Evolutionary conservation across 192 early-diverging fungal genomes (phyloP), one percentile per base, ranked within the genome.

Genomic region (Jimgerdemannia flammicorona): DNA sequence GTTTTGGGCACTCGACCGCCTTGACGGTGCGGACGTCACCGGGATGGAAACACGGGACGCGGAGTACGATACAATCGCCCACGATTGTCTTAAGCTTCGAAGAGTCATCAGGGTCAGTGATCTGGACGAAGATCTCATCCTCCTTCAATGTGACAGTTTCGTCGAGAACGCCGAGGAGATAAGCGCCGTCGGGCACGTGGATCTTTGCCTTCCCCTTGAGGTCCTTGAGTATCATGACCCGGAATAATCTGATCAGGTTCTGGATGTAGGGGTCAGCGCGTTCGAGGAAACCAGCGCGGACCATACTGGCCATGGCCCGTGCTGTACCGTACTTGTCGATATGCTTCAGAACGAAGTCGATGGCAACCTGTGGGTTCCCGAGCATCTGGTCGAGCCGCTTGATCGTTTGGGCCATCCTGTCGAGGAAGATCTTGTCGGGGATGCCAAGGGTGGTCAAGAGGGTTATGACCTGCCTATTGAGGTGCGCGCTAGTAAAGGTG

Each of bases 391-490:
- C 78, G 8, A 88, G 44, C 4, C 78, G 75, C 42, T 40, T 40
- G 17, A 88, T 66, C 79, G 86, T 84, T 7, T 66, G 59, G 41
- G 80, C 59, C 72, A 87, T 86, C 44, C 90, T 72, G 2, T 82
- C 75, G 68, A 87, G 72, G 59, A 93, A 90, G 3, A 87, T 77
- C 39, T 82, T 66, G 65, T 91, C 88, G 0, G 86, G 77, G 9
- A 93, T 86, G 3, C 89, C 90, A 2, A 93, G 77, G 17, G 82
- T 66, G 8, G 87, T 78, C 7, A 93, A 69, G 2, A 93, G 72
- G 0, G 89, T 85, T 71, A 92, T 93, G 17, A 89, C 82, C 67
- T 93, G 92, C 9, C 90, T 75, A 76, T 93, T 93, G 0, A 93
- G 77, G 64, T 84, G 89, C 1, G 86, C 84, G 3, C 86, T 71